Conservation (phyloP, 2,329 filamentous ascomycete species). For the Aureobasidium zeae region DNA sequence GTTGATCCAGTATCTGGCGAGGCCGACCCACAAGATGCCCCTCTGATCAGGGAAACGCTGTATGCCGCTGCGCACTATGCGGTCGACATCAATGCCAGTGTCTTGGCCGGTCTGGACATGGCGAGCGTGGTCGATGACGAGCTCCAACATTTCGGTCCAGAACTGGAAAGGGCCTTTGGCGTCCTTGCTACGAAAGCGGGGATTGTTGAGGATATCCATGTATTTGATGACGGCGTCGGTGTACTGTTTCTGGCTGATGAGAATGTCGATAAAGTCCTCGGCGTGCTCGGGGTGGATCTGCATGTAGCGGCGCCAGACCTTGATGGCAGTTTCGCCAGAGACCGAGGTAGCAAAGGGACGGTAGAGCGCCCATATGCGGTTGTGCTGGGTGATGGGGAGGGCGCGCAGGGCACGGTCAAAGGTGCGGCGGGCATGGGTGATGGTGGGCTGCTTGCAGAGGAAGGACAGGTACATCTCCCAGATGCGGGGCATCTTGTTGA, state of each 20-base stretch:
- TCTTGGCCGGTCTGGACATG: conserved; percentile 74
- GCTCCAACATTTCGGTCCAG: conserved; percentile 95
- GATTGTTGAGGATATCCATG: conserved; percentile 84
- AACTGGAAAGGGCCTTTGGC: conserved; percentile 93
- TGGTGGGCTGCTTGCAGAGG: conserved; percentile 79
- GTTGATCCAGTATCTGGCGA: conserved; percentile 95
- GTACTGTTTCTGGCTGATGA: conserved; percentile 72
- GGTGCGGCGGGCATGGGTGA: conserved; percentile 74
- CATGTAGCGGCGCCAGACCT: conserved; percentile 92
- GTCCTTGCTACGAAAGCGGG: conserved; percentile 82
- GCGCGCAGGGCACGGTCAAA: conserved; percentile 91
- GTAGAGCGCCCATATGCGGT: conserved; percentile 89
- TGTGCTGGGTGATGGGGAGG: conserved; percentile 88
- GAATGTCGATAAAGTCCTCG: conserved; percentile 88
- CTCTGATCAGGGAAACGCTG: conserved; percentile 84
- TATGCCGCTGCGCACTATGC: conserved; percentile 87
- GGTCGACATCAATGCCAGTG: conserved; percentile 78
- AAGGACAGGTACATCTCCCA: conserved; percentile 98
- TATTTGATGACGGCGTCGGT: conserved; percentile 87
- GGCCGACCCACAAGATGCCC: conserved; percentile 86
- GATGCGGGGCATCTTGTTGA: conserved; percentile 98
- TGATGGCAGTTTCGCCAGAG: conserved; percentile 80
- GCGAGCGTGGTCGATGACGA: conserved; percentile 76
- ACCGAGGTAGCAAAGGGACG: conserved; percentile 84
- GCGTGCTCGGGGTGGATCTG: conserved; percentile 92